Conservation (phyloP, 2,329 filamentous ascomycete genomes). For the Aspergillus fumigatiaffinis region DNA sequence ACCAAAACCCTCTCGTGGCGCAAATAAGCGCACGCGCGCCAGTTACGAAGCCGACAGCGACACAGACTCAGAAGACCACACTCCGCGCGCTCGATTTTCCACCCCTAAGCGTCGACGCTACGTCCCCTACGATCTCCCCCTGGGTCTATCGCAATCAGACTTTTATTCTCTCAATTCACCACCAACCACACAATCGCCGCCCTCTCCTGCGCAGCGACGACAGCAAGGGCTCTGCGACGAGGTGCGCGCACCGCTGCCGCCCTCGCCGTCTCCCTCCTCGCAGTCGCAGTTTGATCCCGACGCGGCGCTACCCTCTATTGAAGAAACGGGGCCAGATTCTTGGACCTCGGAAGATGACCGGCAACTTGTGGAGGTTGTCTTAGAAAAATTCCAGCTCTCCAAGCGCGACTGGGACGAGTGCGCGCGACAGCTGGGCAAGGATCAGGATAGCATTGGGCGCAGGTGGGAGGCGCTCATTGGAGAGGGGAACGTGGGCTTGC, state of each 20-base stretch:
- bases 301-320: conserved; percentile 35
- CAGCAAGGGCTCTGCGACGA: conserved; percentile 9
- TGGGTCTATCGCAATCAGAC: conserved; percentile 41
- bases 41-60: conserved; percentile 22
- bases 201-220: conserved; percentile 19
- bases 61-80: conserved; percentile 8
- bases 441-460: conserved; percentile 38
- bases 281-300: conserved; percentile 24
- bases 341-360: conserved; percentile 43
- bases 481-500: conserved; percentile 42
- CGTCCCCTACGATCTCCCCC: conserved; percentile 41
- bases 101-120: conserved; percentile 45
- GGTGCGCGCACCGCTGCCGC: conserved; percentile 4
- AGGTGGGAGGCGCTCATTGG: conserved; percentile 42
- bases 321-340: conserved; percentile 17
- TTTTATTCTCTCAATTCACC: conserved; percentile 41
- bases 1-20: conserved; percentile 27
- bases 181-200: conserved; percentile 30
- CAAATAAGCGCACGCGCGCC: conserved; percentile 39
- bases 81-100: conserved; percentile 26
- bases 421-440: conserved; percentile 40
- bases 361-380: conserved; percentile 40
- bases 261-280: conserved; percentile 1
- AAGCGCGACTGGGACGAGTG: conserved; percentile 45
- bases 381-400: conserved; percentile 43